Evolutionary conservation across 306 rosid species (phyloP), one percentile per base, ranked within the genome.

Genomic region (Rubus parviflorus): DNA sequence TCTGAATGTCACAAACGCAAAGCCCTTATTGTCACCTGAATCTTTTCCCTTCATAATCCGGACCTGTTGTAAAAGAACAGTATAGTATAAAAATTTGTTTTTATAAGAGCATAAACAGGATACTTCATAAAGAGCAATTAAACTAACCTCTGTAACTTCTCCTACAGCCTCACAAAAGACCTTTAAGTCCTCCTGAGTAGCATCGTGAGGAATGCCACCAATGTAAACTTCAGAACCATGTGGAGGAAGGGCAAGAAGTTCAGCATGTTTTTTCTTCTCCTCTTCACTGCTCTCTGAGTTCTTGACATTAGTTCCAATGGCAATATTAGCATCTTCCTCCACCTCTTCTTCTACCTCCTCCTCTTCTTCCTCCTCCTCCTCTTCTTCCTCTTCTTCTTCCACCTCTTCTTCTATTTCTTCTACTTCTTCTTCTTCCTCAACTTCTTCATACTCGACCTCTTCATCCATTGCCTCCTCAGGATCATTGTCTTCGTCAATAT

Each of bases 211-310:
- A 88, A 95, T 87, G 79, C 97, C 92, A 60, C 99, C 99, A 63
- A 95, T 70, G 83, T 95, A 95, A 66, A 92, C 97, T 90, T 95
- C 99, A 72, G 97, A 95, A 65, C 95, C 95, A 78, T 95, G 99
- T 63, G 99, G 97, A 82, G 99, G 99, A 83, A 95, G 91, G 83
- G 97, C 79, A 75, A 92, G 99, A 85, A 95, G 97, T 78, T 88
- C 96, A 2, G 86, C 96, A 71, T 89, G 92, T 66, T 82, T 88
- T 80, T 85, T 89, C 84, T 87, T 90, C 73, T 92, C 94, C 30
- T 86, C 87, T 73, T 87, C 89, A 68, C 74, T 80, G 65, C 77
- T 67, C 57, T 56, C 75, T 67, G 58, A 84, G 75, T 54, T 83
- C 79, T 81, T 68, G 67, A 46, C 25, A 53, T 72, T 81, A 42